Evolutionary conservation across 164 flowering plant genomes (phyloP), one percentile per base, ranked within the genome.

Genomic region (Amborella trichopoda): DNA sequence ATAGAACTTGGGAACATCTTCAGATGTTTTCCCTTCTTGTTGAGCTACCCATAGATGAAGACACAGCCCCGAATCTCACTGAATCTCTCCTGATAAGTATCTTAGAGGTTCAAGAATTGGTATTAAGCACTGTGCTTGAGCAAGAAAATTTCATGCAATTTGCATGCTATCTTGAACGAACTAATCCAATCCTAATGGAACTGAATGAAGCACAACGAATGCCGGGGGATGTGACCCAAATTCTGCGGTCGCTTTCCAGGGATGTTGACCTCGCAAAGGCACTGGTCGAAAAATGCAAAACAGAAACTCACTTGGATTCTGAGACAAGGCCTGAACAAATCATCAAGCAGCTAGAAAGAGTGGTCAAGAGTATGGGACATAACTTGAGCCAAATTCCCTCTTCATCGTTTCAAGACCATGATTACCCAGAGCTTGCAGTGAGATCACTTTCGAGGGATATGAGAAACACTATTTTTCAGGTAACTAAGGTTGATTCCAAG

Each of bases 401-500:
- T n/a, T 60, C 74, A 12, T 36, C 70, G 22, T 73, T 61, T 44
- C 52, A 26, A 14, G 65, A 65, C 13, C 62, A 75, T 18, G 67
- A 73, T 21, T 79, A 59, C 57, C 77, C 64, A 27, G 70, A 70
- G 67, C 26, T 56, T 40, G 83, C 83, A 32, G 62, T 70, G 18
- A 56, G 14, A 23, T 58, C 75, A 18, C 63, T 83, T 45, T 69
- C 89, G 14, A 53, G 66, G 36, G 94, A 80, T 30, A 78, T 83
- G 85, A 52, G 68, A 59, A 61, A 51, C 54, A 71, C 40, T 47
- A 40, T 39, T 16, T 57, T 77, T 43, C 50, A 36, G 47, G 52
- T 24, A 10, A 47, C 63, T 23, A 40, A 45, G 49, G 26, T 20
- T 34, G 55, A 40, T 20, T 40, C 26, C 13, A 36, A 47, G n/a